Evolutionary conservation across 176 grass and related monocot species (phyloP), one percentile per base, ranked within the genome.

Genomic region (Tillandsia leiboldiana): DNA sequence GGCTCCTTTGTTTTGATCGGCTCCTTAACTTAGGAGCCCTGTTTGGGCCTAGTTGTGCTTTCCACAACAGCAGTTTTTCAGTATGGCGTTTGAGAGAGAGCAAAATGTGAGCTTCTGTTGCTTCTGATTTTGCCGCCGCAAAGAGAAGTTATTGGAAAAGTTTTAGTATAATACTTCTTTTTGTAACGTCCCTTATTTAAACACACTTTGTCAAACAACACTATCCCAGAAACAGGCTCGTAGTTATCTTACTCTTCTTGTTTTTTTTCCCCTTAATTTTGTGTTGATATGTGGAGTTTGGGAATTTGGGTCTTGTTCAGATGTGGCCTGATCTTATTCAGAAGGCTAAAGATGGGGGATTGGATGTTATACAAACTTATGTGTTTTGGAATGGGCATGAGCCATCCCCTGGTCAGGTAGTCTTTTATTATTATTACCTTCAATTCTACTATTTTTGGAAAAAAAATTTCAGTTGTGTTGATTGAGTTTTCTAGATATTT

Each of bases 341-440:
- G 24, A 91, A 87, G 53, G 74, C 89, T n/a, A 91, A 80, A 15
- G 54, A 91, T 72, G 89, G 83, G 3, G 85, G 85, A 42, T 77
- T 91, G 26, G 75, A 87, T 70, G 52, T 82, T 7, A 83, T 87
- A 20, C 76, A 83, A 22, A 91, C 88, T 3, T 91, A 96, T 33
- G 58, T 87, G 11, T 91, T 91, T 68, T 96, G 88, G 92, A 89
- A 91, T 48, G 73, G 49, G 9, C 92, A 91, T 65, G 85, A 96
- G 65, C 85, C 85, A 0, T 57, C 64, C 23, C 80, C 20, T 0
- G 66, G 88, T 15, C 27, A 88, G 86, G 90, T 86, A 27, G 2
- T 42, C 33, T 42, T 7, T 42, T 29, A 29, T 42, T 42, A 42
- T 42, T 42, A 6, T 42, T 42, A 7, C 7, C 33, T 42, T 42